Base-by-base conservation (phyloP, 1,284 basidiomycete species). In the Microbotryum violaceum region DNA sequence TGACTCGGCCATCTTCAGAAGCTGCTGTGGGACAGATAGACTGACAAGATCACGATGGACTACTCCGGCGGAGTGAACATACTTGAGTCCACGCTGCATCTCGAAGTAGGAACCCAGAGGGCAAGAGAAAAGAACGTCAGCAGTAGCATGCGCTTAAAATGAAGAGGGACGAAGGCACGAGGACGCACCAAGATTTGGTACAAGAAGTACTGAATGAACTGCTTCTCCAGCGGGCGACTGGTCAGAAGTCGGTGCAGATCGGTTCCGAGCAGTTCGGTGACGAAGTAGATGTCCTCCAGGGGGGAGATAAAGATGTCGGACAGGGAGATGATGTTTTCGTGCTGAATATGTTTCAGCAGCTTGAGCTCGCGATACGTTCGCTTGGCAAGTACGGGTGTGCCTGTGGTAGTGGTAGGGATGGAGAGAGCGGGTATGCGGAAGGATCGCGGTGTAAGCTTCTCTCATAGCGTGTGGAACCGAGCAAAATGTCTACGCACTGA, bases 251-350 rank as follows among this genome's bases (percentile, higher is more conserved):
- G 89, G 76, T 99, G 94, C 20, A 99, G 82, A 79, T 99, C 94
- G 65, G 94, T 98, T 59, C 96, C 94, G 51, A 99, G 84, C 10
- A 99, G 85, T 75, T 99, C 94, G n/a, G 96, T 98, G 60, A 98
- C 96, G 76, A 98, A 98, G 81, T 98, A 98, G 88, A 97, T 84
- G 79, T 98, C 94, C 76, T 98, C 94, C 46, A 97, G 82, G 20
- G 94, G 94, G 25, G 94, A 97, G 75, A 98, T 98, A 80, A 98
- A 98, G 71, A 98, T 96, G 78, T 98, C 94, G 77, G 88, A 91
- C 61, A 99, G 82, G 72, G 91, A 93, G 82, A 98, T 98, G 76
- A 98, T 97, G 78, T 99, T 99, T 79, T 99, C 94, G 77, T 99
- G 94, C 72, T 94, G 88, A 72, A 99, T 91, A 77, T 98, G 94